phyloP scores from a whole-genome alignment of 441 rosid genomes.

The Populus tomentosa region DNA sequence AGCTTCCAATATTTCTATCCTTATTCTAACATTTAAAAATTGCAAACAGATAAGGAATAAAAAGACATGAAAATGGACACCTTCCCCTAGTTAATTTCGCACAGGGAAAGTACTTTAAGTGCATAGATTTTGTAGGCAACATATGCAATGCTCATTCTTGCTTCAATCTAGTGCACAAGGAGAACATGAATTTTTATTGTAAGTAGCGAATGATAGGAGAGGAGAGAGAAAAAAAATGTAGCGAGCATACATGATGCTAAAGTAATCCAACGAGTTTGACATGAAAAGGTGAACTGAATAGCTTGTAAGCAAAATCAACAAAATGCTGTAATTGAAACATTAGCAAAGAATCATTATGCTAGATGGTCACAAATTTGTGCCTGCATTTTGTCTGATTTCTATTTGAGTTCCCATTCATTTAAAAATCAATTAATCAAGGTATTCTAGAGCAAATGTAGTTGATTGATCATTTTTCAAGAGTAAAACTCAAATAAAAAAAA shows the following conservation, averaged over 20 bases:
- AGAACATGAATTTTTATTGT: neutral
- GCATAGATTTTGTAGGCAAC: neutral
- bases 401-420: neutral
- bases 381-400: neutral
- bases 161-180: neutral
- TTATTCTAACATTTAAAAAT: neutral
- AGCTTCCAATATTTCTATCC: neutral
- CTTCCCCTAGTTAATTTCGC: neutral
- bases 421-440: too few relatives aligned
- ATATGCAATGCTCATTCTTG: neutral
- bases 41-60: neutral
- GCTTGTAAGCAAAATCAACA: neutral
- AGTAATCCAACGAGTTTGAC: neutral
- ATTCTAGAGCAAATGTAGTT: too few relatives aligned
- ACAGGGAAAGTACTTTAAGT: neutral
- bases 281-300: slow-evolving; percentile 2
- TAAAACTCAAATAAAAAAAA: neutral
- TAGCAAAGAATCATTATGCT: neutral
- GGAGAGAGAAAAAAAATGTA: neutral
- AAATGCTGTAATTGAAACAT: neutral
- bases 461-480: too few relatives aligned
- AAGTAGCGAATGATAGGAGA: neutral
- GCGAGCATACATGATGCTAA: neutral
- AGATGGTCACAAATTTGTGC: neutral
- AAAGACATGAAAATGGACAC: neutral